Evolutionary conservation across 2,329 filamentous ascomycete genomes (phyloP).

Genomic region (Boeremia exigua): DNA sequence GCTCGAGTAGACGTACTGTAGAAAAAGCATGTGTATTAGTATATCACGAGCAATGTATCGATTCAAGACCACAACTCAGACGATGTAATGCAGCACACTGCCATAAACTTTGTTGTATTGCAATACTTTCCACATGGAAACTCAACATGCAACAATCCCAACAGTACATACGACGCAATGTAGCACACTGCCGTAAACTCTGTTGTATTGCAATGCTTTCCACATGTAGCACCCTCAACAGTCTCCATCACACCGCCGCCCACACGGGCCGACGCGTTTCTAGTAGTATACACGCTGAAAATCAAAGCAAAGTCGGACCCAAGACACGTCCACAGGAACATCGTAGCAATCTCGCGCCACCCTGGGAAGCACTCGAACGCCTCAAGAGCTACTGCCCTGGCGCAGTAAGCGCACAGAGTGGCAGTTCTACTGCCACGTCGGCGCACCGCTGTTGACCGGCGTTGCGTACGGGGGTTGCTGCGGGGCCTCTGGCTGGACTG

Average conservation of each 20-base stretch:
- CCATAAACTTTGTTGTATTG: neutral
- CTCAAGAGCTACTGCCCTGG: neutral
- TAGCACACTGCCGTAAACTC: too few relatives aligned
- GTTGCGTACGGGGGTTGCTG: neutral
- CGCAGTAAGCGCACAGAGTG: neutral
- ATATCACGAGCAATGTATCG: neutral
- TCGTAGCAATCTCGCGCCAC: neutral
- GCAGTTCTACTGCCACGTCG: slow-evolving; percentile 29
- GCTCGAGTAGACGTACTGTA: slow-evolving; percentile 24
- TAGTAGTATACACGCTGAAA: slow-evolving; percentile 9
- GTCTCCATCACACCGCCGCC: neutral
- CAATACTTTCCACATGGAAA: neutral
- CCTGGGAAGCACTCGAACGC: neutral
- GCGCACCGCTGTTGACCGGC: slow-evolving; percentile 8
- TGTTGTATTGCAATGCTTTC: neutral
- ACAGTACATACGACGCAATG: too few relatives aligned
- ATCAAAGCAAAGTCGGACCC: neutral
- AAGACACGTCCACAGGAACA: neutral
- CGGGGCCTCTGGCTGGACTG: neutral
- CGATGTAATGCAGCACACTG: neutral
- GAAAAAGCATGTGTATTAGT: neutral
- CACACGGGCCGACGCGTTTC: neutral
- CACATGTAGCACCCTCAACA: neutral
- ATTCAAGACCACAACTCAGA: neutral
- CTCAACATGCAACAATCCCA: too few relatives aligned